These are phyloP conservation scores for Clonostachys sp. DNA, from an alignment of 2,329 filamentous ascomycete species.

Conservation along the genomic window DNA sequence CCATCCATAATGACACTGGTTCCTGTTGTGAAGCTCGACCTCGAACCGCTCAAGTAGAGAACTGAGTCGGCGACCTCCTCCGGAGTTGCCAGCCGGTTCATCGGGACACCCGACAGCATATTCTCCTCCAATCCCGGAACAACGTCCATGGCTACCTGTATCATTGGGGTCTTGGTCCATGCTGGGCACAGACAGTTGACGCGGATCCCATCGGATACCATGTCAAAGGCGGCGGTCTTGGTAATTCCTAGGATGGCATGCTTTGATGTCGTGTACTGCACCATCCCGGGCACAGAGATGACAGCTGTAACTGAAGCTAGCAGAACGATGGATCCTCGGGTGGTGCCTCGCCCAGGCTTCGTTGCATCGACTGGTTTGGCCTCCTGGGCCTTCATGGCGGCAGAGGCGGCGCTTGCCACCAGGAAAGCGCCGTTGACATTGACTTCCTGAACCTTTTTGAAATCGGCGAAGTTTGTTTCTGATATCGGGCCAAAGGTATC, in stretches of 20 bases:
- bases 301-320: conserved; percentile 7
- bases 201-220: too few species aligned
- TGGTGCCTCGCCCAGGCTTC: conserved; percentile 3
- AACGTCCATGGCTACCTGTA: too few species aligned
- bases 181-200: too few species aligned
- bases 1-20: too few species aligned
- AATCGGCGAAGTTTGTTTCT: conserved; percentile 5
- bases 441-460: conserved; percentile 4
- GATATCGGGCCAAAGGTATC: background rate
- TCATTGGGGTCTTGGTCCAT: too few species aligned
- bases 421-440: conserved; percentile 8
- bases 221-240: background rate
- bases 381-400: conserved; percentile 6
- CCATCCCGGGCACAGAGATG: conserved; percentile 4
- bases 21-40: too few species aligned
- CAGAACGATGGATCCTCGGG: conserved; percentile 7
- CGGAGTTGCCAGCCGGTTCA: too few species aligned
- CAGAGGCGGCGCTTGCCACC: conserved; percentile 1
- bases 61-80: too few species aligned
- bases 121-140: too few species aligned
- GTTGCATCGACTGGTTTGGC: background rate
- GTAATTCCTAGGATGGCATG: background rate
- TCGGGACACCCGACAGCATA: too few species aligned
- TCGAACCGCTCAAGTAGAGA: too few species aligned
- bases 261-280: conserved; percentile 1